phyloP scores from a whole-genome alignment of 345 rosid genomes.

The Stellera chamaejasme region DNA sequence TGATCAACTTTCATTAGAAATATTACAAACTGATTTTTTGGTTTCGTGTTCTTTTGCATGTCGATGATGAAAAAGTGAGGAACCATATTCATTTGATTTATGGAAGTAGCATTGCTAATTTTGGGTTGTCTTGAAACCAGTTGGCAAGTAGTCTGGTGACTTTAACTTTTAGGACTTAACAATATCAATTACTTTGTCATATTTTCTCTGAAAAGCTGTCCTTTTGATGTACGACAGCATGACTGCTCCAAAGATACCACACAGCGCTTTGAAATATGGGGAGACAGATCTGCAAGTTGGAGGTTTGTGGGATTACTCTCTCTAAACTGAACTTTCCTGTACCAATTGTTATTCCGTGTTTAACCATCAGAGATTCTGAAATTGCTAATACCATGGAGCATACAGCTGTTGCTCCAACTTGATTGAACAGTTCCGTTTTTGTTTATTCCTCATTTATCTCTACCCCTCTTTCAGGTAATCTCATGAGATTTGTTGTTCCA shows the following conservation, averaged over 20 bases:
- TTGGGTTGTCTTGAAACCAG: too few relatives aligned
- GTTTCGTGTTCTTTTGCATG: too few relatives aligned
- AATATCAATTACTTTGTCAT: too few relatives aligned
- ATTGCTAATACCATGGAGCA: too few relatives aligned
- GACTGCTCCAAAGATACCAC: slow-evolving; percentile 79
- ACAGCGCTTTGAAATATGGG: slow-evolving; percentile 57
- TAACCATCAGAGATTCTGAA: too few relatives aligned
- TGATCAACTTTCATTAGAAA: too few relatives aligned
- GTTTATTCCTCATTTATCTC: neutral
- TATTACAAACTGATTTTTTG: too few relatives aligned
- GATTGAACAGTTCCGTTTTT: neutral
- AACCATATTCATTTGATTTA: too few relatives aligned
- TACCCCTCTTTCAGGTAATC: slow-evolving; percentile 37
- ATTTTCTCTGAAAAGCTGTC: neutral
- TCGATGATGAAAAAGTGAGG: too few relatives aligned
- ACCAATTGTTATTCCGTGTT: neutral
- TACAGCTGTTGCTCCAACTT: neutral
- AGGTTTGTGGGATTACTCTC: slow-evolving; percentile 28
- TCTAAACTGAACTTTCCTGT: neutral
- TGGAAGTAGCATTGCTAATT: too few relatives aligned
- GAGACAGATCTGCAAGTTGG: slow-evolving; percentile 65
- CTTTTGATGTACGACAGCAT: slow-evolving; percentile 33
- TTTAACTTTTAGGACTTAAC: too few relatives aligned
- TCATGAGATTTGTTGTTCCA: slow-evolving; percentile 57
- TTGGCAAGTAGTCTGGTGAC: too few relatives aligned